Evolutionary conservation across 208 protist genomes (phyloP).

Genomic region (Willaertia magna): DNA sequence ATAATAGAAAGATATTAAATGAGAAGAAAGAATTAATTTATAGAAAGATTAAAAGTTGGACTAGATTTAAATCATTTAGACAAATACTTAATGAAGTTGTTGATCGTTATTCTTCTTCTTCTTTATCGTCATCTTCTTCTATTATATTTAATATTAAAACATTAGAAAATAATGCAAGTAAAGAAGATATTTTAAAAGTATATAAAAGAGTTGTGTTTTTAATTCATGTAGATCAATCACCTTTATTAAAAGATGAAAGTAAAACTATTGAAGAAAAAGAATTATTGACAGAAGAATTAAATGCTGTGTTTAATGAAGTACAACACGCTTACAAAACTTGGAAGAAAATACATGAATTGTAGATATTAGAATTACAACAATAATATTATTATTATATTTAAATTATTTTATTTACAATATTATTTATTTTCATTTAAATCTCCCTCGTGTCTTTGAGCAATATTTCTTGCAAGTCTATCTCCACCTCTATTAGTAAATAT

Average conservation of each 20-base stretch:
- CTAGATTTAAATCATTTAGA: background rate
- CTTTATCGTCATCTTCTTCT: background rate
- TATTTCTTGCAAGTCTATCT: no score
- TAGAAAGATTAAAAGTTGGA: background rate
- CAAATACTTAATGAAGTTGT: background rate
- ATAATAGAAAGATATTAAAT: background rate
- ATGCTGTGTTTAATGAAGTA: background rate
- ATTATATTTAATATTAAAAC: no score
- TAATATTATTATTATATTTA: no score
- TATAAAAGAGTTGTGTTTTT: background rate
- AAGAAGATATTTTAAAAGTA: background rate
- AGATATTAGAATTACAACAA: no score
- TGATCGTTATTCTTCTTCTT: background rate
- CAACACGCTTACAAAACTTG: background rate
- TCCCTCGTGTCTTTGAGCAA: no score
- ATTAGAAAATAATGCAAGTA: no score
- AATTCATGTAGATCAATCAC: background rate
- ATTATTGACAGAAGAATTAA: background rate
- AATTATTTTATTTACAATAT: no score
- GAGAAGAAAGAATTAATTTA: background rate
- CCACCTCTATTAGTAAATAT: no score
- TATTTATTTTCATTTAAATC: no score
- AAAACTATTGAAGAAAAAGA: background rate
- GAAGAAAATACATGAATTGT: no score
- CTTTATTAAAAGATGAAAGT: background rate